These are phyloP conservation scores for Raffaelea deltoideospora DNA, from an alignment of 2,329 filamentous ascomycete species.

Conservation along the genomic window DNA sequence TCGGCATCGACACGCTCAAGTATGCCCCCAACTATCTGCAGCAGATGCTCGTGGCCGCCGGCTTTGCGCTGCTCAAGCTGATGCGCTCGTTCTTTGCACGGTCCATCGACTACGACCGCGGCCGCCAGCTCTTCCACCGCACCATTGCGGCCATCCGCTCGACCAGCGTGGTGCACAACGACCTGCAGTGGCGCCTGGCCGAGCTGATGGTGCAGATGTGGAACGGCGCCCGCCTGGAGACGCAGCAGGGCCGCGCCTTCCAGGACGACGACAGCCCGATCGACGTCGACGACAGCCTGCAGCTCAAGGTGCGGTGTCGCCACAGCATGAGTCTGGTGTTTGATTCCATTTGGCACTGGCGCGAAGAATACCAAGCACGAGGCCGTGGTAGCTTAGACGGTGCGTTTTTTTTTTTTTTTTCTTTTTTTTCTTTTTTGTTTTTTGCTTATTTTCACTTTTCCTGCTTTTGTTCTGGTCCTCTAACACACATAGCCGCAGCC, in stretches of 20 bases:
- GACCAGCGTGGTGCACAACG: constrained; percentile 63
- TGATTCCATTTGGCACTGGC: constrained; percentile 75
- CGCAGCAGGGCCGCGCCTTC: constrained; percentile 25
- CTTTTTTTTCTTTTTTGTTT: background rate
- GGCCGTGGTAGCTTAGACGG: constrained; percentile 57
- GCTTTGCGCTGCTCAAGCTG: constrained; percentile 63
- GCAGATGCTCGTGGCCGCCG: constrained; percentile 72
- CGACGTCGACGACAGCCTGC: constrained; percentile 53
- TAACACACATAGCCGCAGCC: constrained; percentile 27
- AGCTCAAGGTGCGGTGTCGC: constrained; percentile 67
- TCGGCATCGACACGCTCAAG: constrained; percentile 39
- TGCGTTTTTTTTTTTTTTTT: constrained; percentile 25
- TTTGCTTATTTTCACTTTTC: background rate
- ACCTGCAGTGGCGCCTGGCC: constrained; percentile 63
- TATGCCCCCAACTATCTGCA: constrained; percentile 65
- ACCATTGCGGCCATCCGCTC: constrained; percentile 56
- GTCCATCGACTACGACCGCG: constrained; percentile 54
- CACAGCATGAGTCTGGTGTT: constrained; percentile 79
- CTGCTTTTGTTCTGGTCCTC: background rate
- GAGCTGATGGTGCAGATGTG: constrained; percentile 82
- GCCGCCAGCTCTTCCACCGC: constrained; percentile 53
- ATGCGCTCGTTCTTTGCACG: constrained; percentile 63
- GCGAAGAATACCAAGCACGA: constrained; percentile 60
- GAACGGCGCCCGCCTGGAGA: constrained; percentile 50
- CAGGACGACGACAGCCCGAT: constrained; percentile 33